Evolutionary conservation across 2,329 filamentous ascomycete species (phyloP), one percentile per base, ranked within the genome.

Genomic region (Bipolaris zeicola): DNA sequence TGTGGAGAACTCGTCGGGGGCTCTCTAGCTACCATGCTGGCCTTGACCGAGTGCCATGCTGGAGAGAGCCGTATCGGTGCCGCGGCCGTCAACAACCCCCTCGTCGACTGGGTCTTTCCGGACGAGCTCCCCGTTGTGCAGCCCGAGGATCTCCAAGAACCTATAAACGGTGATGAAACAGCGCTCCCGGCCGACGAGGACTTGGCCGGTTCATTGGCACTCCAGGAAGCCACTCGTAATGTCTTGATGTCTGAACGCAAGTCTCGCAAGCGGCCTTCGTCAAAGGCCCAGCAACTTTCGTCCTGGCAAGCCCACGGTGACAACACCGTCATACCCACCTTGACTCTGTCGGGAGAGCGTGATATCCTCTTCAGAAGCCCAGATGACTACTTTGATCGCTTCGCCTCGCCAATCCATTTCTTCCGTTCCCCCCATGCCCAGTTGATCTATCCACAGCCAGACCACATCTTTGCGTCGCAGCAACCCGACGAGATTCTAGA

Each of bases 331-430:
- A 49, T 78, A n/a, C 70, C 73, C 0, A 63, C 66, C 0, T 37
- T 64, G 26, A 66, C 65, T 6, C 59, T 80, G 10, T 63, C 71
- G 16, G 62, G 61, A 16, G 66, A 77, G 22, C 71, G 80, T 47
- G 65, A 72, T 14, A 47, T 63, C 1, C 60, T 81, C 1, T 83
- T 83, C 63, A 61, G 65, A 8, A 76, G 72, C 42, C 71, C 76
- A 10, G 76, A 77, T 38, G 67, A 78, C 49, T 81, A 76, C 55
- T 81, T 81, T 53, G 81, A 83, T 62, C 77, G 79, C 3, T 83
- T 83, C 61, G 80, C 79, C 1, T 82, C 80, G 5, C 80, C 81
- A 3, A 71, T 80, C 3, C 75, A 81, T 41, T 82, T 82, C 69
- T 82, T 83, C 57, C 79, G 81, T 46, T 80, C 80, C 1, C 72